A percentile compares a stretch with the other conserved stretches of the same genome.
These are phyloP conservation scores for Gloeophyllum trabeum DNA, from an alignment of 768 basidiomycete genomes.

Conservation along the genomic window DNA sequence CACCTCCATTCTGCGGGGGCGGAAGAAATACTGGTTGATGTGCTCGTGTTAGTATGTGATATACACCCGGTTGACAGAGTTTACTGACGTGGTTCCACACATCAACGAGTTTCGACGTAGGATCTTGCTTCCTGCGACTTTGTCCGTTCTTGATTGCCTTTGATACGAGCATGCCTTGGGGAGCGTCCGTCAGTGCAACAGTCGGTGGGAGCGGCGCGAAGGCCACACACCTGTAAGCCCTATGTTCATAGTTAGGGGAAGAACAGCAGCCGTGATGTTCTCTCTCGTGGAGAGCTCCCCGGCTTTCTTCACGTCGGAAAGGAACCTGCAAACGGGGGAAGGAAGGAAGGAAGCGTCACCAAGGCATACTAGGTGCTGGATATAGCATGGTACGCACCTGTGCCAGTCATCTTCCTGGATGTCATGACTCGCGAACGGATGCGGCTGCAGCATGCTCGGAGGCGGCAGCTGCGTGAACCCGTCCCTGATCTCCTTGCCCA, in stretches of 20 bases:
- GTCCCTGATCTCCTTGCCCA: conserved; percentile 20
- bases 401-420: conserved; percentile 36
- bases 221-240: too few species aligned
- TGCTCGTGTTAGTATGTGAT: too few species aligned
- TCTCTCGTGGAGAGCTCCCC: conserved; percentile 23
- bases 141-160: neutral
- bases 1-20: conserved; percentile 30
- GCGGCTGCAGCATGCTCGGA: conserved; percentile 22
- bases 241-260: neutral
- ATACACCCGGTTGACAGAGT: too few species aligned
- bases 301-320: conserved; percentile 23
- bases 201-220: too few species aligned
- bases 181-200: too few species aligned
- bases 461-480: conserved; percentile 36
- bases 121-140: neutral
- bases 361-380: neutral
- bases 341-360: neutral
- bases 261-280: conserved; percentile 15
- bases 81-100: neutral
- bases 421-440: conserved; percentile 39
- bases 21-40: too few species aligned
- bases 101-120: neutral
- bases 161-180: conserved; percentile 1
- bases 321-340: conserved; percentile 19
- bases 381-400: conserved; percentile 16